Conservation (phyloP, 345 rosid species). For the Acer yangbiense region DNA sequence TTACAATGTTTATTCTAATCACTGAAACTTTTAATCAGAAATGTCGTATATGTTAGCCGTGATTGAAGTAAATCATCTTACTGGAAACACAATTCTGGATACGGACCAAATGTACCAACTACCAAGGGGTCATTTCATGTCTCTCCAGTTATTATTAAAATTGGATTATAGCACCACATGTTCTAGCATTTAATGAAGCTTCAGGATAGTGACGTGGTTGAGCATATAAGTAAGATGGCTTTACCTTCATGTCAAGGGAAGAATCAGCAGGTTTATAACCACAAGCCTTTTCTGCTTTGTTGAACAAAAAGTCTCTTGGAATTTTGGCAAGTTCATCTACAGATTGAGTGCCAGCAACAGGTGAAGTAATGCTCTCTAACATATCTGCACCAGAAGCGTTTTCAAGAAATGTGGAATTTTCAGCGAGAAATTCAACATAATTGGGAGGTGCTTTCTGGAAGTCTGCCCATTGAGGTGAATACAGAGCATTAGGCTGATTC, state of each 20-base stretch:
- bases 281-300: conserved; percentile 18
- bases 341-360: conserved; percentile 16
- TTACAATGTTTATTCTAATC: background rate
- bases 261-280: conserved; percentile 21
- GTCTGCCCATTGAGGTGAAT: conserved; percentile 33
- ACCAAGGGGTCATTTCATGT: background rate
- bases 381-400: conserved; percentile 29
- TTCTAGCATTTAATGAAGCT: conserved; percentile 24
- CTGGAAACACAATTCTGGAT: background rate
- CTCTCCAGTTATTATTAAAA: background rate
- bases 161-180: background rate
- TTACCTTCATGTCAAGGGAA: conserved; percentile 25
- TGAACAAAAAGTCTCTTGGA: conserved; percentile 21
- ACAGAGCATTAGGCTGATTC: conserved; percentile 19
- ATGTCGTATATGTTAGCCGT: background rate
- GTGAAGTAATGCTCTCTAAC: conserved; percentile 28
- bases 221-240: conserved; percentile 18
- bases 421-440: conserved; percentile 39
- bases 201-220: conserved; percentile 7
- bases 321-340: conserved; percentile 18
- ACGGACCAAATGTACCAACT: background rate
- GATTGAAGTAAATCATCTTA: background rate
- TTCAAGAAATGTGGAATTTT: conserved; percentile 28
- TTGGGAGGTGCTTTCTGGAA: conserved; percentile 24
- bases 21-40: background rate